Percentiles rank a stretch among this genome's conserved stretches.
These are phyloP conservation scores for Pythium oligandrum DNA, from an alignment of 352 stramenopile species.

Conservation along the genomic window DNA sequence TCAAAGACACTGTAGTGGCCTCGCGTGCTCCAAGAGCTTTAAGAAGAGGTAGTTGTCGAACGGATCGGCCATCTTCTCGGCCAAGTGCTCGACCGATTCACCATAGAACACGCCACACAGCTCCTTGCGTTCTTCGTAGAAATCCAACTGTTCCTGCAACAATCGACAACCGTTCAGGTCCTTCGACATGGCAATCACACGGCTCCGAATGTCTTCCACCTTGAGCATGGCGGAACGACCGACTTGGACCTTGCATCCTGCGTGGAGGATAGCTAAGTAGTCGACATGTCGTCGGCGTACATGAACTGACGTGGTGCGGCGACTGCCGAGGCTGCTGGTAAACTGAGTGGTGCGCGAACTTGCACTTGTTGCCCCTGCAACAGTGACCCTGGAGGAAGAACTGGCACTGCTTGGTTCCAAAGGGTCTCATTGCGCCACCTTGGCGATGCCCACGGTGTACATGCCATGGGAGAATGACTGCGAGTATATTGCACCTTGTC, in stretches of 20 bases:
- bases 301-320: too few species aligned
- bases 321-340: conserved; percentile 16
- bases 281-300: too few species aligned
- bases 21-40: conserved; percentile 96
- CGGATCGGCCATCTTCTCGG: conserved; percentile 98
- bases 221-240: conserved; percentile 1
- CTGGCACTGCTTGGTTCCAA: conserved; percentile 54
- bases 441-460: too few species aligned
- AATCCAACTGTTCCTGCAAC: conserved; percentile 95
- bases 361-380: too few species aligned
- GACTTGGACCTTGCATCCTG: conserved; percentile 6
- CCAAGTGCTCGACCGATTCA: conserved; percentile 95
- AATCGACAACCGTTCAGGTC: conserved; percentile 97
- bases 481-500: too few species aligned
- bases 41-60: conserved; percentile 99
- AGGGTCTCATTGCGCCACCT: too few species aligned
- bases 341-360: conserved; percentile 53
- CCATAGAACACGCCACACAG: conserved; percentile 94
- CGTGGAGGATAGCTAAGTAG: too few species aligned
- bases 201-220: conserved; percentile 65
- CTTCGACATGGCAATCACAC: conserved; percentile 88
- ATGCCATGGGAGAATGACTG: too few species aligned
- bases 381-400: too few species aligned
- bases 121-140: conserved; percentile 84
- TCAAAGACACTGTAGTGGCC: conserved; percentile 85